Base-by-base conservation (phyloP, 805 yeast species). In the Diddensiella transvaalensis region DNA sequence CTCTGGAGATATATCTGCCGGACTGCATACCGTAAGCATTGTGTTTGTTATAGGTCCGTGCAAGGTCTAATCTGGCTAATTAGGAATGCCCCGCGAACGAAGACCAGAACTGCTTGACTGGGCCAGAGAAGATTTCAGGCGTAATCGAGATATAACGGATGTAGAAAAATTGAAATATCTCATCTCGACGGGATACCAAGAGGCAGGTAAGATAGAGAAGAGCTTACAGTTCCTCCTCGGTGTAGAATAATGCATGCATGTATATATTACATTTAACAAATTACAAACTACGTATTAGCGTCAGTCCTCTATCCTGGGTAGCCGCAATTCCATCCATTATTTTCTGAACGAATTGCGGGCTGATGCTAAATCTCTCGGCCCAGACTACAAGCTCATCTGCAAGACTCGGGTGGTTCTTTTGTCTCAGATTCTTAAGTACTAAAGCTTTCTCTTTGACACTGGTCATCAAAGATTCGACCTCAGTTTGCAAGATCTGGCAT, bases 41-140 rank as follows among this genome's bases (percentile, higher is more conserved):
- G 33, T 5, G 13, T 11, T n/a, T n/a, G n/a, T n/a, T n/a, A n/a
- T n/a, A n/a, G n/a, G n/a, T n/a, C n/a, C n/a, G n/a, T n/a, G n/a
- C n/a, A n/a, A n/a, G n/a, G n/a, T n/a, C n/a, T n/a, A n/a, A n/a
- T n/a, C n/a, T n/a, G n/a, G n/a, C n/a, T n/a, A n/a, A n/a, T n/a
- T 10, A 29, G 32, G 13, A 29, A 10, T 29, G 13, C 1, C 54
- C 1, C 41, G 52, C 5, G 59, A 58, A 33, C 54, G 68, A 15
- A 10, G 38, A 0, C 44, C 42, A 2, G 69, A 67, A 40, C 56
- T 67, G 17, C 50, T 66, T 2, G 23, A 37, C 6, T 67, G 66
- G 66, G 71, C 71, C 17, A 52, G 68, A 3, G 40, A 60, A 2
- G 71, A 67, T 49, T 67, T 67, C 48, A 54, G 57, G 3, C 49